Evolutionary conservation across 768 basidiomycete species (phyloP), one percentile per base, ranked within the genome.

Genomic region (Termitomyces bulborhizus): DNA sequence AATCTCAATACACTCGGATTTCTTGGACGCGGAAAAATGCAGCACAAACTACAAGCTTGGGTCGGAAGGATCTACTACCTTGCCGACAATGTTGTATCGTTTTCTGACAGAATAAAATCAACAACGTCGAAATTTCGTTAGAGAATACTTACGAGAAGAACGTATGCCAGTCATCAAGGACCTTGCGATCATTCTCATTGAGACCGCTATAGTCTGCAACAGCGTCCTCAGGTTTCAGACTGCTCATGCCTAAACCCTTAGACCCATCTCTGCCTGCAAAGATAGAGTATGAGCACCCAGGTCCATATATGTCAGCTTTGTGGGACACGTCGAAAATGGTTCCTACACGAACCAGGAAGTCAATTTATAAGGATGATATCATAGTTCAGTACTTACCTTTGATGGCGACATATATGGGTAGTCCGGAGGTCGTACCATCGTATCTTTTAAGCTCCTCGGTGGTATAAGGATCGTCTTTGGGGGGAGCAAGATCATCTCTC

Each of bases 241-340:
- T 94, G 50, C 91, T 93, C 83, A 85, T 86, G 42, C 93, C 96
- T 6, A 99, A 76, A 0, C 88, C 96, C 59, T 78, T 83, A 7
- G 92, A 95, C 0, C 86, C 96, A 65, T 99, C 96, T 72, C 90
- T 96, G 44, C 94, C 96, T 32, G 94, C 92, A 68, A 98, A 98
- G 21, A 96, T 71, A 60, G 82, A 79, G 70, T 94, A 93, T 3
- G 87, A 83, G 26, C 76, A 74, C 3, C 90, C 92, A 2, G 80
- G 76, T 1, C 96, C 96, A 63, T 99, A 99, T 61, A 94, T 88
- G 57, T 97, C 93, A 31, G 73, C 72, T 69, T 96, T 98, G 56
- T 74, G 73, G 0, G 88, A 75, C 8, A 99, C 96, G 68, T 98
- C 94, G 70, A 97, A 98, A 8, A 98, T 79, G 1, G 85, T 87